Percentiles rank a stretch among this genome's conserved stretches.
Conservation (phyloP, 345 rosid genomes). For the Brassica juncea region DNA sequence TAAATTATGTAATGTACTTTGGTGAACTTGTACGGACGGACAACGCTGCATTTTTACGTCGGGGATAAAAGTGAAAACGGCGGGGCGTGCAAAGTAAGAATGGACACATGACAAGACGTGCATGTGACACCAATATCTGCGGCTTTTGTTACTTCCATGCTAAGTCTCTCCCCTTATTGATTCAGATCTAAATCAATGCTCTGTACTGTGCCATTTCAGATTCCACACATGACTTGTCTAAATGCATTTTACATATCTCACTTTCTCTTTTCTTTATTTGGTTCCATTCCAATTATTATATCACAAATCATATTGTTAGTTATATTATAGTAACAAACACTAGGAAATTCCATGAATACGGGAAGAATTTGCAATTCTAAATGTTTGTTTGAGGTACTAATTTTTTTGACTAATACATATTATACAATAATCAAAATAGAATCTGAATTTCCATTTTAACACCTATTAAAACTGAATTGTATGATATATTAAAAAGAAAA, state of each 20-base stretch:
- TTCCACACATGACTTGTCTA: slow-evolving; percentile 41
- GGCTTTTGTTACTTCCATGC: slow-evolving; percentile 24
- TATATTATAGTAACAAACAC: background rate
- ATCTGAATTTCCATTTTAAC: background rate
- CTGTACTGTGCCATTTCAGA: slow-evolving; percentile 24
- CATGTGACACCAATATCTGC: slow-evolving; percentile 34
- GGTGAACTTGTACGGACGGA: slow-evolving; percentile 31
- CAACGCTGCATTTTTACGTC: slow-evolving; percentile 17
- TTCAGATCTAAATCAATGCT: slow-evolving; percentile 36
- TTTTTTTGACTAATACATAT: background rate
- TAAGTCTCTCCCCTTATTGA: slow-evolving; percentile 22
- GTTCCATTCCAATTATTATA: background rate
- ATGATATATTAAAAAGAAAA: background rate
- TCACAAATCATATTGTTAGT: background rate
- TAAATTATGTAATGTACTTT: background rate
- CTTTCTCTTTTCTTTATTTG: background rate
- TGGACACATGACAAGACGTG: slow-evolving; percentile 37
- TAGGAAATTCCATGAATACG: background rate
- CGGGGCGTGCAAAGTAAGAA: slow-evolving; percentile 27
- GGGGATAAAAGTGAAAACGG: slow-evolving; percentile 28
- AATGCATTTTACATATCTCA: slow-evolving; percentile 7
- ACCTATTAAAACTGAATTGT: background rate
- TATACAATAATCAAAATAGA: background rate
- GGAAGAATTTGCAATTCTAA: background rate
- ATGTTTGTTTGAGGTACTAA: background rate